Conservation (phyloP, 768 basidiomycete species). For the Amanita fuliginea region DNA sequence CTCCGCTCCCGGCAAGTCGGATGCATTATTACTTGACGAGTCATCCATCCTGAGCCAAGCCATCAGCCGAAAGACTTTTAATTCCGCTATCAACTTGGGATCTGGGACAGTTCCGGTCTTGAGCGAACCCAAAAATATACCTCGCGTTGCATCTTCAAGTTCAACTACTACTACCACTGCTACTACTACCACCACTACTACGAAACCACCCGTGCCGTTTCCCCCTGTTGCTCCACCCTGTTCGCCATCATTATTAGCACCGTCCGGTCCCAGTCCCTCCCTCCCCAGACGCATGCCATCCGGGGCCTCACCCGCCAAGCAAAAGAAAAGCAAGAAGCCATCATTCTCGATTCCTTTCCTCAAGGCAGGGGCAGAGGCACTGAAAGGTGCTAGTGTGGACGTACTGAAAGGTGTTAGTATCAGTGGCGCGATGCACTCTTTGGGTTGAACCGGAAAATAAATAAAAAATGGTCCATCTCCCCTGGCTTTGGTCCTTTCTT, state of each 20-base stretch:
- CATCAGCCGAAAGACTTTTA: background rate
- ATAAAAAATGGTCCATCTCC: no score
- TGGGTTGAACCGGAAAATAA: no score
- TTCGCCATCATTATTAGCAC: background rate
- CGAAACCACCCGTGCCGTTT: background rate
- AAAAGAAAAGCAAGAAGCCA: slow-evolving; percentile 6
- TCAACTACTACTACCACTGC: no score
- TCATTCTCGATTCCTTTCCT: slow-evolving; percentile 22
- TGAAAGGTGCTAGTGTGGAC: slow-evolving; percentile 25
- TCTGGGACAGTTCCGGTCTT: background rate
- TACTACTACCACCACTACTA: no score
- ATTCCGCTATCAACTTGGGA: background rate
- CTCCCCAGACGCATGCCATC: background rate
- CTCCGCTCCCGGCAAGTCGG: slow-evolving; percentile 4
- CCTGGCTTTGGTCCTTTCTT: no score
- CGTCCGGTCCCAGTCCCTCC: background rate
- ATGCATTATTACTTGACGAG: slow-evolving; percentile 7
- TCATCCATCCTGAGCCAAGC: slow-evolving; percentile 3
- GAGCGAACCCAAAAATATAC: background rate
- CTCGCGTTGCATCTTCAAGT: background rate
- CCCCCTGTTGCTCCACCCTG: background rate
- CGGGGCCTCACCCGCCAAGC: background rate
- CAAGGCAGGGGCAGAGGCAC: slow-evolving; percentile 23
- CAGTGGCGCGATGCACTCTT: background rate
- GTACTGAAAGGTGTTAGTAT: slow-evolving; percentile 32